phyloP scores from a whole-genome alignment of 164 flowering plant species.

The Kalanchoe fedtschenkoi region DNA sequence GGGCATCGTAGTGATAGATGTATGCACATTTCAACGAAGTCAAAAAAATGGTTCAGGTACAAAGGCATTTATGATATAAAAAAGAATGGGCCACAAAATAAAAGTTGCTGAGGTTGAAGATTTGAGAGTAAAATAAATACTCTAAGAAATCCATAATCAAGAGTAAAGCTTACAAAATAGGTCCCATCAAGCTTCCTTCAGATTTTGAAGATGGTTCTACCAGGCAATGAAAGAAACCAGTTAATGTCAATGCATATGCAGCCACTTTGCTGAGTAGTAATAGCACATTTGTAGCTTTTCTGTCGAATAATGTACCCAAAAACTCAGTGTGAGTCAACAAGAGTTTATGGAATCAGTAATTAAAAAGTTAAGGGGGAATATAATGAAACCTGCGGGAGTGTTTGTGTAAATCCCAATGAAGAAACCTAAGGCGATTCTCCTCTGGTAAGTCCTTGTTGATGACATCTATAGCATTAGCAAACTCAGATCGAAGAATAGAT shows the following conservation, averaged over 20 bases:
- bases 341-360: not conserved
- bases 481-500: constrained; percentile 85
- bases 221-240: constrained; percentile 77
- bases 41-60: too few relatives aligned
- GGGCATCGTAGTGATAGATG: not conserved
- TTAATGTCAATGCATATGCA: constrained; percentile 57
- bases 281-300: constrained; percentile 66
- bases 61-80: too few relatives aligned
- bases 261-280: constrained; percentile 64
- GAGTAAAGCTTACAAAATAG: constrained; percentile 38
- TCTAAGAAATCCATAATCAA: not conserved
- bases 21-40: not conserved
- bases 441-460: constrained; percentile 71
- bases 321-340: not conserved
- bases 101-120: too few relatives aligned
- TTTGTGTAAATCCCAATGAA: constrained; percentile 93
- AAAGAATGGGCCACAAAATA: too few relatives aligned
- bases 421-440: constrained; percentile 69
- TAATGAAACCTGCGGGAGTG: constrained; percentile 54
- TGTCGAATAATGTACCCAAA: constrained; percentile 18
- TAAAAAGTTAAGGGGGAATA: not conserved
- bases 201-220: constrained; percentile 29
- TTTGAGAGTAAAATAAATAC: not conserved
- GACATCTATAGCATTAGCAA: constrained; percentile 76
- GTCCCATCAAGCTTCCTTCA: constrained; percentile 20